Evolutionary conservation across 441 rosid genomes (phyloP), one percentile per base, ranked within the genome.

Genomic region (Raphanus hybrid): DNA sequence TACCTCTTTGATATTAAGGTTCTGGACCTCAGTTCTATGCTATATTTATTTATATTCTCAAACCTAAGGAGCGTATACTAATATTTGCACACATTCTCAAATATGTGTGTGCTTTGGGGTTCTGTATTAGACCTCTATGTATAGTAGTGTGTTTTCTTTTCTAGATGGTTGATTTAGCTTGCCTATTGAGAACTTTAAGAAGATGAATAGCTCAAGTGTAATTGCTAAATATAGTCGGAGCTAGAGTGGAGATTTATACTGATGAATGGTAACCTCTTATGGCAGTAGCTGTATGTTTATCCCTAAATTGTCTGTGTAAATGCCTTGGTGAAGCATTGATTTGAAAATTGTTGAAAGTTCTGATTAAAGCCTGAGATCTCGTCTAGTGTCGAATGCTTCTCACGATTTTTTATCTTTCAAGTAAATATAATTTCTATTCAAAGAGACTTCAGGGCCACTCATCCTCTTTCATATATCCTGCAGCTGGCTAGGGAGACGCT

Each of bases 401-500:
- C 69, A 16, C 57, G 10, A 6, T 55, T 54, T 54, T 2, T 18
- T 55, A 55, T 63, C 61, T 54, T 41, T 43, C 61, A 61, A 29
- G 39, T 68, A 62, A 64, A 62, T 18, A 70, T 15, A 20, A 58
- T 27, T 65, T 6, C 43, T 5, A 8, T 70, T 11, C 52, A 65
- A 35, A 70, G 65, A 55, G 70, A 54, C 61, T 23, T 41, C 57
- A 48, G 15, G 35, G 59, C 60, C 35, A 11, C 59, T 70, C 58
- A 71, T 71, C 60, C 52, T 8, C 4, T 5, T 20, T 59, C 64
- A 75, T 66, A 70, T 75, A 72, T 80, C 58, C 78, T 82, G 70
- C 91, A 96, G 99, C 85, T 96, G 82, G 97, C 97, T 39, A 93
- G 99, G 88, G 99, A 96, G 83, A 85, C 97, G 0, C 82, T 96